Conservation (phyloP, 768 basidiomycete species). For the Pisolithus tinctorius region DNA sequence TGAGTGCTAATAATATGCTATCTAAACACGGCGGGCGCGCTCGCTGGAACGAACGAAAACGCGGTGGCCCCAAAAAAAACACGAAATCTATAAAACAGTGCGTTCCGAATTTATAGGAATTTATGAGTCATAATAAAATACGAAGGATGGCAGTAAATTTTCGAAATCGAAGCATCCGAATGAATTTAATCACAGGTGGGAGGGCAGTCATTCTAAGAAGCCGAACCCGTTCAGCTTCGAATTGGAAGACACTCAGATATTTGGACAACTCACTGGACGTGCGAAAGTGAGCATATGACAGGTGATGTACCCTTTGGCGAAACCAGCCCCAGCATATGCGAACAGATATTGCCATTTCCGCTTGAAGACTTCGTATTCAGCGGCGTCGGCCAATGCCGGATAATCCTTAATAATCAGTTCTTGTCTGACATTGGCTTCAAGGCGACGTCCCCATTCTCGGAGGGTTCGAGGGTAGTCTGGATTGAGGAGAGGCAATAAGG, state of each 20-base stretch:
- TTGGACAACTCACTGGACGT: slow-evolving; percentile 42
- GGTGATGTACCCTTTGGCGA: slow-evolving; percentile 74
- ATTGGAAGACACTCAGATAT: neutral
- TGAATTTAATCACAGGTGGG: slow-evolving; percentile 38
- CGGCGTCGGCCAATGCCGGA: slow-evolving; percentile 48
- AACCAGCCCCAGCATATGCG: slow-evolving; percentile 75
- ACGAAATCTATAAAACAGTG: neutral
- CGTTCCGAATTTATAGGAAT: neutral
- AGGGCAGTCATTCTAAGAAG: slow-evolving; percentile 43
- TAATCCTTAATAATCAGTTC: slow-evolving; percentile 53
- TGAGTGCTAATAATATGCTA: neutral
- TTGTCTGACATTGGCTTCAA: slow-evolving; percentile 58
- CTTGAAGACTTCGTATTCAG: slow-evolving; percentile 64
- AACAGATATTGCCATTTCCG: slow-evolving; percentile 83
- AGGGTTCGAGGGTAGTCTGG: slow-evolving; percentile 70
- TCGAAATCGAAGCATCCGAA: neutral
- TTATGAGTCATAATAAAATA: neutral
- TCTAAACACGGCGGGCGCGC: neutral
- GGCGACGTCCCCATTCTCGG: slow-evolving; percentile 83
- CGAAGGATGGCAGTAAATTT: neutral
- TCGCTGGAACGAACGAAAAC: neutral
- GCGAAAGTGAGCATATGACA: slow-evolving; percentile 79
- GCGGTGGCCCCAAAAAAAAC: neutral
- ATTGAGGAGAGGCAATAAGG: slow-evolving; percentile 1
- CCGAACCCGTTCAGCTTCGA: slow-evolving; percentile 2